Percentiles rank a stretch among this genome's conserved stretches.
Evolutionary conservation across 2,329 filamentous ascomycete genomes (phyloP).

Genomic region (Alternaria longipes): DNA sequence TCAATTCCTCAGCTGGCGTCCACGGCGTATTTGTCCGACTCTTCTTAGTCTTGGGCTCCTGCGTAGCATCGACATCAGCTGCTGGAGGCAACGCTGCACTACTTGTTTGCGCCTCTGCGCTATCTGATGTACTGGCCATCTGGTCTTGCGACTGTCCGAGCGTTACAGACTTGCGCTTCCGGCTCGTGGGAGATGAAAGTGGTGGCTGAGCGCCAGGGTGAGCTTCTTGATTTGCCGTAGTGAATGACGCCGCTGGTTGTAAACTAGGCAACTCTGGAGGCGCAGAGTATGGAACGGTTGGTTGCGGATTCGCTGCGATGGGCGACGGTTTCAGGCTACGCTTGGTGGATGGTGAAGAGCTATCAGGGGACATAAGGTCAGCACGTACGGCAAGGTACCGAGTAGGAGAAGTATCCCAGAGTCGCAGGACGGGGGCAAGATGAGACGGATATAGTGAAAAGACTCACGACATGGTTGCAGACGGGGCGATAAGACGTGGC

Average conservation of each 20-base stretch:
- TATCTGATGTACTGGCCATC: constrained; percentile 33
- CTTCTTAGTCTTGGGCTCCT: constrained; percentile 74
- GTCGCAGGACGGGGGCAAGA: constrained; percentile 15
- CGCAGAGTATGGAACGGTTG: constrained; percentile 29
- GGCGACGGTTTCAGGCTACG: constrained; percentile 56
- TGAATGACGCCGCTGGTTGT: constrained; percentile 41
- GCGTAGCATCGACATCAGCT: constrained; percentile 35
- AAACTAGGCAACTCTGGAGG: constrained; percentile 38
- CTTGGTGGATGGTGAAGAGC: constrained; percentile 54
- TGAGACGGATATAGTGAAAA: constrained; percentile 29
- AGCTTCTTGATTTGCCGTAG: constrained; percentile 33
- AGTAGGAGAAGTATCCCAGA: constrained; percentile 6
- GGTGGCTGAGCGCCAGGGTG: constrained; percentile 33
- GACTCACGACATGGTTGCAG: constrained; percentile 52
- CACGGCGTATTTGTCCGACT: constrained; percentile 98
- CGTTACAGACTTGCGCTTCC: constrained; percentile 49
- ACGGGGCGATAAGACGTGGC: constrained; percentile 30
- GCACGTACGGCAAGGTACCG: constrained; percentile 27
- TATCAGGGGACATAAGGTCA: constrained; percentile 46
- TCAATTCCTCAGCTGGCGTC: constrained; percentile 92
- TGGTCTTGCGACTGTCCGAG: constrained; percentile 34
- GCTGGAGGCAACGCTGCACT: constrained; percentile 36
- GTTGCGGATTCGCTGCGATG: constrained; percentile 47
- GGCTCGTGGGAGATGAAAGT: constrained; percentile 32
- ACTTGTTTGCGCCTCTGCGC: constrained; percentile 27